phyloP scores from a whole-genome alignment of 1,284 basidiomycete species.

The Melampsora medusae region DNA sequence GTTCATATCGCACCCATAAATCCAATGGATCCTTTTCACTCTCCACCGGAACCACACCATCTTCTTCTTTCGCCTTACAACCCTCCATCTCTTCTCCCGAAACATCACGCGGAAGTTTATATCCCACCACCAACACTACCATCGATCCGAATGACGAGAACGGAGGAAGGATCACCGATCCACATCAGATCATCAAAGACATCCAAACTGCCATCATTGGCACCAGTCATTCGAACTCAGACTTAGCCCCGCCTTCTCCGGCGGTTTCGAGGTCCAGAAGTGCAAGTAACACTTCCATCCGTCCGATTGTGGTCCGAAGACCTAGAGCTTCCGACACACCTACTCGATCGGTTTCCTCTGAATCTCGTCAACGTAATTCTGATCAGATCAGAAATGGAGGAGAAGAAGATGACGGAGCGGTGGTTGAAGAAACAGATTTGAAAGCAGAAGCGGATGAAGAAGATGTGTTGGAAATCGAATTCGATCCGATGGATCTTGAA shows the following conservation, averaged over 20 bases:
- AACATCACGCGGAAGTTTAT: constrained; percentile 5
- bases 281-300: constrained; percentile 2
- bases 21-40: not conserved
- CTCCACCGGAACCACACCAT: not conserved
- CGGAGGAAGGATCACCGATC: constrained; percentile 25
- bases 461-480: constrained; percentile 21
- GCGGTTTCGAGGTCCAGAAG: not conserved
- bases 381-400: not conserved
- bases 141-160: constrained; percentile 27
- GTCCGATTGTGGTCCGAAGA: constrained; percentile 21
- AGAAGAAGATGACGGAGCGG: not conserved
- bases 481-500: constrained; percentile 63
- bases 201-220: constrained; percentile 40
- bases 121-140: constrained; percentile 22
- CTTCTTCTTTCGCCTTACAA: not conserved
- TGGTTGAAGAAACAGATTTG: not conserved
- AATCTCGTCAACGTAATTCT: not conserved
- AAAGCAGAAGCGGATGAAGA: not conserved
- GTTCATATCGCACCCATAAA: not conserved
- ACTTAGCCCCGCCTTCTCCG: not conserved
- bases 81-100: not conserved
- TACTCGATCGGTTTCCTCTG: not conserved
- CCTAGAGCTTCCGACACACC: not conserved
- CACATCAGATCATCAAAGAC: constrained; percentile 24
- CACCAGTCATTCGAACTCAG: not conserved